Percentiles rank a stretch among this genome's conserved stretches.
phyloP scores from a whole-genome alignment of 2,329 filamentous ascomycete genomes.

The Beauveria brongniartii region DNA sequence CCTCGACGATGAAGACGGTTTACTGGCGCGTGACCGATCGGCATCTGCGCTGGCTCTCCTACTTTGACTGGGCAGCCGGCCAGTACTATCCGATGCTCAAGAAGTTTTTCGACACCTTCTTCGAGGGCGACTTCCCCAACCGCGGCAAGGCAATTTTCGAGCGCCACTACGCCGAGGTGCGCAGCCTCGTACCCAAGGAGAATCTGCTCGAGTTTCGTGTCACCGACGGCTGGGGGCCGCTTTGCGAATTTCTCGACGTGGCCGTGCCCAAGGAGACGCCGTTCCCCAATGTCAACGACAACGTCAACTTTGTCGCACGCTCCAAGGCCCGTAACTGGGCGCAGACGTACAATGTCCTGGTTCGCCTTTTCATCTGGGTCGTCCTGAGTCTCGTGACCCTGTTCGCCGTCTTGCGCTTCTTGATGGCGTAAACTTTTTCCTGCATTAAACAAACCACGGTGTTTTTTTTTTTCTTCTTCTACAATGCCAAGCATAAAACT shows the following conservation, averaged over 20 bases:
- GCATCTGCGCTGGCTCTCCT: constrained; percentile 35
- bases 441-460: not conserved
- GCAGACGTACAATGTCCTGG: constrained; percentile 27
- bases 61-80: constrained; percentile 52
- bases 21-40: constrained; percentile 59
- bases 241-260: constrained; percentile 28
- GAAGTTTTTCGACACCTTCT: constrained; percentile 62
- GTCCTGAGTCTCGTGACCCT: constrained; percentile 12
- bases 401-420: constrained; percentile 4
- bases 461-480: not conserved
- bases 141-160: constrained; percentile 56
- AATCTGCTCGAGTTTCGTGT: constrained; percentile 27
- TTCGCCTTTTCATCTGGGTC: constrained; percentile 19
- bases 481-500: not conserved
- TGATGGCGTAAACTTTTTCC: not conserved
- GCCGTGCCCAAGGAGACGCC: constrained; percentile 23
- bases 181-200: constrained; percentile 23
- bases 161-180: constrained; percentile 28
- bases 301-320: constrained; percentile 26
- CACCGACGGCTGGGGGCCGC: constrained; percentile 29
- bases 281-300: constrained; percentile 31
- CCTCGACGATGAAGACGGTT: constrained; percentile 58
- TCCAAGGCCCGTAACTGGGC: constrained; percentile 25
- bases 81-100: constrained; percentile 64
- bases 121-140: constrained; percentile 58